A percentile compares a stretch with the other conserved stretches of the same genome.
These are phyloP conservation scores for Termitomyces sp. DNA, from an alignment of 768 basidiomycete species.

Conservation along the genomic window DNA sequence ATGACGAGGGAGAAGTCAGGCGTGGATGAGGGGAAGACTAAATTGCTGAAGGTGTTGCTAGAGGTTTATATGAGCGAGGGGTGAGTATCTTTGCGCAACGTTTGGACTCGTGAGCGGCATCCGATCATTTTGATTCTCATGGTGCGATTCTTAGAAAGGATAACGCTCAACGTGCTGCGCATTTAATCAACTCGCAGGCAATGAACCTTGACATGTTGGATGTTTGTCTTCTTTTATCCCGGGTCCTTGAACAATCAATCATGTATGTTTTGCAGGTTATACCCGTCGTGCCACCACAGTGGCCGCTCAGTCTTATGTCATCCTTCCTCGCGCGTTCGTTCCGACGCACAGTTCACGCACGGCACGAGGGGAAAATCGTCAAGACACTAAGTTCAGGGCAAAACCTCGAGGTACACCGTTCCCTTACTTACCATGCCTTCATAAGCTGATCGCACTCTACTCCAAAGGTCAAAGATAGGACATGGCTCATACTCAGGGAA, in stretches of 20 bases:
- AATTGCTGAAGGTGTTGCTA: constrained; percentile 66
- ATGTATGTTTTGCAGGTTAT: constrained; percentile 43
- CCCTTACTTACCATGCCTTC: background rate
- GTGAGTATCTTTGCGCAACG: constrained; percentile 34
- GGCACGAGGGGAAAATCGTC: constrained; percentile 70
- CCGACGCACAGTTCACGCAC: constrained; percentile 66
- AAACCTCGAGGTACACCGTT: constrained; percentile 58
- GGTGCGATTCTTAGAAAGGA: constrained; percentile 37
- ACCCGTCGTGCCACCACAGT: constrained; percentile 63
- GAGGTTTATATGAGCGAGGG: constrained; percentile 81
- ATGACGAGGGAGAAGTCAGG: constrained; percentile 31
- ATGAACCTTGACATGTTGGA: constrained; percentile 74
- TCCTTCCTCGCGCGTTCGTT: constrained; percentile 80
- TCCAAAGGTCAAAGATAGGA: constrained; percentile 51
- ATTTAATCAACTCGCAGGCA: constrained; percentile 77
- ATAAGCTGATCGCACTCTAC: background rate
- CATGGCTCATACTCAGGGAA: constrained; percentile 56
- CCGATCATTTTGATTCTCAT: background rate
- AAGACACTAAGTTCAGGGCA: constrained; percentile 78
- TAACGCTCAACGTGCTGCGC: constrained; percentile 57
- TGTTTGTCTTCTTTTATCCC: constrained; percentile 39
- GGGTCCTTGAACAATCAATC: background rate
- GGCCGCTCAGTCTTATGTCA: constrained; percentile 71
- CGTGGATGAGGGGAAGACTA: constrained; percentile 45
- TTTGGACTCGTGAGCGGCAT: too few species aligned